Percentiles rank a stretch among this genome's conserved stretches.
These are phyloP conservation scores for Trichoderma sp. DNA, from an alignment of 2,329 filamentous ascomycete species.

Conservation along the genomic window DNA sequence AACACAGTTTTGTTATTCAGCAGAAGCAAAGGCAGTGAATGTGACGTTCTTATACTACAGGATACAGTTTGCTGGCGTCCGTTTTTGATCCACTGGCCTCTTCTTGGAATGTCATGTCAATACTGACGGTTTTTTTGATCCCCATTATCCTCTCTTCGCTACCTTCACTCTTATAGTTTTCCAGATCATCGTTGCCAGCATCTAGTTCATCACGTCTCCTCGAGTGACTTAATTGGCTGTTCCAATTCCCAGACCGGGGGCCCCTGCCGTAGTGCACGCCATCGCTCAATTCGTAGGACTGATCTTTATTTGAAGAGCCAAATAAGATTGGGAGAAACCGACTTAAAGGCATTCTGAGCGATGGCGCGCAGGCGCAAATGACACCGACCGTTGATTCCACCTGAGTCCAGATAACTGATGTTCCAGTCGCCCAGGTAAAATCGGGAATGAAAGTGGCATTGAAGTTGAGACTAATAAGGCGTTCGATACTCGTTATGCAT, in stretches of 20 bases:
- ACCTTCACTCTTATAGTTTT: constrained; percentile 11
- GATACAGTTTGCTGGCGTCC: neutral
- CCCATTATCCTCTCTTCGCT: constrained; percentile 21
- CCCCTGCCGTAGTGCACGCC: neutral
- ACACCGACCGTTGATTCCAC: constrained; percentile 22
- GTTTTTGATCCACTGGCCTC: neutral
- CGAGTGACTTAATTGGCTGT: constrained; percentile 1
- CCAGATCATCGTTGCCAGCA: constrained; percentile 4
- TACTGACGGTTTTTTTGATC: constrained; percentile 21
- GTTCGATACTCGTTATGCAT: constrained; percentile 15
- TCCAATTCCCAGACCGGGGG: constrained; percentile 9
- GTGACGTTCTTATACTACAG: neutral
- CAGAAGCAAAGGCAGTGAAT: neutral
- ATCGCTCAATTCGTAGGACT: constrained; percentile 12
- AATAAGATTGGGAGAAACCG: constrained; percentile 10
- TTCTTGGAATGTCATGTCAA: constrained; percentile 22
- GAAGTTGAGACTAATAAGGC: constrained; percentile 20
- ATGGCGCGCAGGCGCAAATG: constrained; percentile 21
- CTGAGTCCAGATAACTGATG: constrained; percentile 20
- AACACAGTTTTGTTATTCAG: neutral
- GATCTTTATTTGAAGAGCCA: constrained; percentile 5
- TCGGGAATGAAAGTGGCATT: constrained; percentile 17
- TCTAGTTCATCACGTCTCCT: neutral
- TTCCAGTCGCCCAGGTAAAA: constrained; percentile 19
- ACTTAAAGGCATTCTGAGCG: constrained; percentile 10